These are phyloP conservation scores for Xylariaceae sp. DNA, from an alignment of 2,329 filamentous ascomycete genomes.

Conservation along the genomic window DNA sequence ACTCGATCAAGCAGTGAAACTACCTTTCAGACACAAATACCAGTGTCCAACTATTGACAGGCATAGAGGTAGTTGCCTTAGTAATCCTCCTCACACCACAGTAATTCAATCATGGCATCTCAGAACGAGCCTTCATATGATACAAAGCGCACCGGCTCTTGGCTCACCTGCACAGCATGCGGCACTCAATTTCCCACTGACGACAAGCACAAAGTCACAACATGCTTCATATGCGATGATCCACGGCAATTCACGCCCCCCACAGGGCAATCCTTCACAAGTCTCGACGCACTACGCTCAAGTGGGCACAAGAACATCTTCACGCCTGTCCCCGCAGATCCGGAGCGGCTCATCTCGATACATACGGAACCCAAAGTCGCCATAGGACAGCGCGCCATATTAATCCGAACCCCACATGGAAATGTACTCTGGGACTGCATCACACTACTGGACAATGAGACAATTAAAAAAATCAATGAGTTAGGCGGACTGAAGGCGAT, in stretches of 20 bases:
- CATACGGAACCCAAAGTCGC: conserved; percentile 64
- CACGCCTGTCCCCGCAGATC: conserved; percentile 46
- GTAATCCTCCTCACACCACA: neutral
- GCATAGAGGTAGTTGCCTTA: too few relatives aligned
- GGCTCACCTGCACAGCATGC: conserved; percentile 70
- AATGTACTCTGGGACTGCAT: conserved; percentile 85
- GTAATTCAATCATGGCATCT: conserved; percentile 25
- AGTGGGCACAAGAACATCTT: conserved; percentile 61
- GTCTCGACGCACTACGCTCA: conserved; percentile 54
- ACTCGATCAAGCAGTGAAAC: too few relatives aligned
- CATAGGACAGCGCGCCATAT: conserved; percentile 77
- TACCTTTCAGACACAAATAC: too few relatives aligned
- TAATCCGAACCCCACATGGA: conserved; percentile 69
- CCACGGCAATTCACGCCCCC: conserved; percentile 73
- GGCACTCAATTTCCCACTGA: conserved; percentile 71
- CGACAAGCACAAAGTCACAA: conserved; percentile 54
- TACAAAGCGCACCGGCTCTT: conserved; percentile 34
- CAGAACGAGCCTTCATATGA: conserved; percentile 29
- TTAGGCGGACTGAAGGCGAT: conserved; percentile 75
- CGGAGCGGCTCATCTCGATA: conserved; percentile 51
- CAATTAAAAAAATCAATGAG: conserved; percentile 61
- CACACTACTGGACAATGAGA: conserved; percentile 70
- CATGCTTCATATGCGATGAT: conserved; percentile 77
- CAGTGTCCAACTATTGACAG: too few relatives aligned
- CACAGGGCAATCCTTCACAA: conserved; percentile 70